Conservation (phyloP, 495 filamentous ascomycete genomes). For the Opeltia flavorubescens region DNA sequence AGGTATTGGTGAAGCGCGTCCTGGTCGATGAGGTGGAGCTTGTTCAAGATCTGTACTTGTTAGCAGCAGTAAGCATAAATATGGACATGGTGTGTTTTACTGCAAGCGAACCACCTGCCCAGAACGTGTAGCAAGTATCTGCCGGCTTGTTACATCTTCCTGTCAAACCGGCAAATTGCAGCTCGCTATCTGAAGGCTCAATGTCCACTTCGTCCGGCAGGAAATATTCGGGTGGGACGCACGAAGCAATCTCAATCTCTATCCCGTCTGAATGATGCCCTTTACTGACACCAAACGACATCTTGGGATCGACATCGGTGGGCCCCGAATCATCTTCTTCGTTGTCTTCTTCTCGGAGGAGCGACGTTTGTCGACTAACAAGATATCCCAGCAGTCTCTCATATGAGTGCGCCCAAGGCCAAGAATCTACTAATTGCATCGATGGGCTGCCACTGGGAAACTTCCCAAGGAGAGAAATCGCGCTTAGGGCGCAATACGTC, state of each 20-base stretch:
- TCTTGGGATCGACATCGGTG: background rate
- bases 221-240: background rate
- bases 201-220: background rate
- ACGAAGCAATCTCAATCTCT: background rate
- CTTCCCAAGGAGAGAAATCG: slow-evolving; percentile 55
- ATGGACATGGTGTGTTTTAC: slow-evolving; percentile 24
- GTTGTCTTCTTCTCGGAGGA: slow-evolving; percentile 29
- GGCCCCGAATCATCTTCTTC: background rate
- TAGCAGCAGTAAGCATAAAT: background rate
- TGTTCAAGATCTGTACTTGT: slow-evolving; percentile 47
- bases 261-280: too few relatives aligned
- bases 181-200: slow-evolving; percentile 21
- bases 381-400: slow-evolving; percentile 46
- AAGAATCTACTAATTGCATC: slow-evolving; percentile 2
- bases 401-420: slow-evolving; percentile 15
- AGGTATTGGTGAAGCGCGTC: slow-evolving; percentile 58
- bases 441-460: slow-evolving; percentile 13
- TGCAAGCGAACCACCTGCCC: slow-evolving; percentile 59
- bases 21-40: slow-evolving; percentile 43
- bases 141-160: slow-evolving; percentile 77
- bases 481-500: slow-evolving; percentile 69
- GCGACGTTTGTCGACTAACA: slow-evolving; percentile 53
- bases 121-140: slow-evolving; percentile 93
- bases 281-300: too few relatives aligned
- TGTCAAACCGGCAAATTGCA: slow-evolving; percentile 58